Percentiles rank a stretch among this genome's conserved stretches.
Evolutionary conservation across 805 yeast genomes (phyloP).

Genomic region (Ogataea ganodermae): DNA sequence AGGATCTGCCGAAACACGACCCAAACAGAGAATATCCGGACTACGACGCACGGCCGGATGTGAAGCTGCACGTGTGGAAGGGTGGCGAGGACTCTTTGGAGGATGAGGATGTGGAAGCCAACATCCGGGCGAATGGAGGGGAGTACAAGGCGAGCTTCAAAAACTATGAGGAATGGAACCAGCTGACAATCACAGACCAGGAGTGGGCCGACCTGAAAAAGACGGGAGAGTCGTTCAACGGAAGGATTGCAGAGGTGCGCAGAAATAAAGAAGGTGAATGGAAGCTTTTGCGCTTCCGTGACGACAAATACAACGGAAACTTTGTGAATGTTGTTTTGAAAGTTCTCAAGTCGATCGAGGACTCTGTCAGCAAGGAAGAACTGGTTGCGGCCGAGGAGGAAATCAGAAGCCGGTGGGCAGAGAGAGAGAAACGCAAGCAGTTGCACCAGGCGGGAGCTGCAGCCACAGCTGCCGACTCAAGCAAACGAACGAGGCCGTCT

Average conservation of each 20-base stretch:
- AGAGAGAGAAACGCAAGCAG: slow-evolving; percentile 45
- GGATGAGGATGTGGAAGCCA: slow-evolving; percentile 41
- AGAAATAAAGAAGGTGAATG: slow-evolving; percentile 69
- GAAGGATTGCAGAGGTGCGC: slow-evolving; percentile 84
- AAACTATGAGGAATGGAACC: slow-evolving; percentile 66
- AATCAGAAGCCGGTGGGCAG: slow-evolving; percentile 64
- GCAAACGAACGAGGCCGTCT: slow-evolving; percentile 20
- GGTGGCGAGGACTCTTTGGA: slow-evolving; percentile 46
- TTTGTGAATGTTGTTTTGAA: slow-evolving; percentile 79
- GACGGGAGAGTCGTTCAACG: slow-evolving; percentile 80
- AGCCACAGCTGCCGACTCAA: slow-evolving; percentile 19
- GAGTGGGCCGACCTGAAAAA: slow-evolving; percentile 80
- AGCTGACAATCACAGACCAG: slow-evolving; percentile 59
- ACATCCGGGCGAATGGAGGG: slow-evolving; percentile 34
- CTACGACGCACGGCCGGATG: slow-evolving; percentile 76
- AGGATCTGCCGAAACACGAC: slow-evolving; percentile 64
- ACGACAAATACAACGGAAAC: slow-evolving; percentile 89
- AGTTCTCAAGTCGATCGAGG: slow-evolving; percentile 80
- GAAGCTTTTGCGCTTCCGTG: slow-evolving; percentile 86
- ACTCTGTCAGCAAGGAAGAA: slow-evolving; percentile 81
- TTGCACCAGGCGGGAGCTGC: slow-evolving; percentile 16
- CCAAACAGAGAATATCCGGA: slow-evolving; percentile 73
- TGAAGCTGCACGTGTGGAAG: slow-evolving; percentile 75
- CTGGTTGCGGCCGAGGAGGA: slow-evolving; percentile 56
- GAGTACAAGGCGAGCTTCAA: slow-evolving; percentile 36